Percentiles rank a stretch among this genome's conserved stretches.
These are phyloP conservation scores for Cytospora piceicola DNA, from an alignment of 2,329 filamentous ascomycete genomes.

Conservation along the genomic window DNA sequence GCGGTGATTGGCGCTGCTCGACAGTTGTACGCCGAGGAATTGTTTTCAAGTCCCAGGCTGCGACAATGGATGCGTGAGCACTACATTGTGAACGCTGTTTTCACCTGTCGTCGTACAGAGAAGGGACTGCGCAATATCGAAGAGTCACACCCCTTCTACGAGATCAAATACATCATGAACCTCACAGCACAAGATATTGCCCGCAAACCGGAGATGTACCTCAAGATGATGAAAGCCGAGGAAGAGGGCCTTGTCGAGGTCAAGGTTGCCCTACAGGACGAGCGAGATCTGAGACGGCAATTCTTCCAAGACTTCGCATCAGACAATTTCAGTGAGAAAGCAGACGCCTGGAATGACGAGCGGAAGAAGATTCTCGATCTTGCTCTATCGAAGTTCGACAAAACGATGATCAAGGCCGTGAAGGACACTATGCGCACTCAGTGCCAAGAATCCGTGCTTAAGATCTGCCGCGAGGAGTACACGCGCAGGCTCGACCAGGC, in stretches of 20 bases:
- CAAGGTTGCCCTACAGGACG: constrained; percentile 74
- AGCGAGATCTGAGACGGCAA: constrained; percentile 74
- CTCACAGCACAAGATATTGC: constrained; percentile 84
- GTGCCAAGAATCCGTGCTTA: constrained; percentile 91
- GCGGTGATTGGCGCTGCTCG: constrained; percentile 80
- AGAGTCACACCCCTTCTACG: constrained; percentile 93
- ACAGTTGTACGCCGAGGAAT: constrained; percentile 87
- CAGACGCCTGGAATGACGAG: constrained; percentile 92
- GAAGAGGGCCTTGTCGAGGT: constrained; percentile 92
- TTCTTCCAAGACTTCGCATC: constrained; percentile 86
- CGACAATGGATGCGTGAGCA: constrained; percentile 81
- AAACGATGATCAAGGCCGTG: constrained; percentile 84
- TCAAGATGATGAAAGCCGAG: constrained; percentile 97
- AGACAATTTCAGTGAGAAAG: constrained; percentile 92
- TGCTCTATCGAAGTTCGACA: constrained; percentile 80
- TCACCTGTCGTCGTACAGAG: constrained; percentile 89
- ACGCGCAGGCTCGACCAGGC: constrained; percentile 91
- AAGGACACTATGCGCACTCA: constrained; percentile 93
- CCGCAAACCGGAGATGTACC: constrained; percentile 81
- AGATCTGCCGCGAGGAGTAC: constrained; percentile 85
- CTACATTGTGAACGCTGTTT: constrained; percentile 81
- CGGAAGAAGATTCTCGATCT: constrained; percentile 82
- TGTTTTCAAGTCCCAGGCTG: constrained; percentile 85
- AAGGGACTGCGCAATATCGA: constrained; percentile 94
- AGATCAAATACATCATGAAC: constrained; percentile 94